Conservation (phyloP, 768 basidiomycete genomes). For the Sporobolomyces pararoseus region DNA sequence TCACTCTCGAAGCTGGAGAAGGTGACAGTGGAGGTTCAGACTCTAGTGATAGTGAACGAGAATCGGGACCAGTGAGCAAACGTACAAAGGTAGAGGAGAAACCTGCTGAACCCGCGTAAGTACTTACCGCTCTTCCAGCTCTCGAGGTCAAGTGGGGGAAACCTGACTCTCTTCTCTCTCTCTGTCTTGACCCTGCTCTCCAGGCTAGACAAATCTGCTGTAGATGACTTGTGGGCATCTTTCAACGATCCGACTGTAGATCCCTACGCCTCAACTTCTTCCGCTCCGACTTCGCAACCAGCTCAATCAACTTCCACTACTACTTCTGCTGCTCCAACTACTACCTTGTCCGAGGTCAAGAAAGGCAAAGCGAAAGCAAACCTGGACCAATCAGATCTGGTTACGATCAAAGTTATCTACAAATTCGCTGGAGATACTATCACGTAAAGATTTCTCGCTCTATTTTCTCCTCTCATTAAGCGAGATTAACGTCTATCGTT, state of each 20-base stretch:
- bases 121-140: neutral
- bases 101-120: slow-evolving; percentile 10
- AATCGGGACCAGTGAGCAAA: neutral
- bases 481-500: slow-evolving; percentile 23
- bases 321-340: neutral
- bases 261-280: slow-evolving; percentile 4
- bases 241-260: slow-evolving; percentile 35
- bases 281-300: neutral
- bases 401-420: slow-evolving; percentile 68
- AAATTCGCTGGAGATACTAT: slow-evolving; percentile 73
- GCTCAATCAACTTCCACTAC: neutral
- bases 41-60: slow-evolving; percentile 23
- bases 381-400: slow-evolving; percentile 47
- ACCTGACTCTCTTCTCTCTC: neutral
- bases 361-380: slow-evolving; percentile 16
- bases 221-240: slow-evolving; percentile 43
- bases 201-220: slow-evolving; percentile 32
- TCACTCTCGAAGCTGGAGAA: slow-evolving; percentile 1
- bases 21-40: neutral
- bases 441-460: slow-evolving; percentile 55
- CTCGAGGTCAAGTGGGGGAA: neutral
- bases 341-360: neutral
- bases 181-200: too few species aligned
- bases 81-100: neutral
- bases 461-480: neutral